These are phyloP conservation scores for Litchi chinensis DNA, from an alignment of 345 rosid species.

Conservation along the genomic window DNA sequence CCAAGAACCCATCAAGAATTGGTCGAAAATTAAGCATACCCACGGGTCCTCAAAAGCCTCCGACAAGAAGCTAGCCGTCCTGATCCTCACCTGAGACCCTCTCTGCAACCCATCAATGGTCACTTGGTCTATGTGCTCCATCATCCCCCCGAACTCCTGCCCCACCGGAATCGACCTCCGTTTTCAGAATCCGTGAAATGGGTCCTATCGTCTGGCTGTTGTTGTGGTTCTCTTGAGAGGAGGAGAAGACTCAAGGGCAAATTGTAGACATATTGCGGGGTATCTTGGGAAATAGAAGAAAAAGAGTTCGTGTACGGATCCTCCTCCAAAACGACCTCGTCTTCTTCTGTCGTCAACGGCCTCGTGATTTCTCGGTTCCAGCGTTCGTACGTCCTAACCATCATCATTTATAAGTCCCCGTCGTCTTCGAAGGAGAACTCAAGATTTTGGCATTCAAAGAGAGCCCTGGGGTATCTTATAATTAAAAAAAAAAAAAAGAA, in stretches of 20 bases:
- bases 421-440: not conserved
- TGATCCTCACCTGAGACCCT: constrained; percentile 66
- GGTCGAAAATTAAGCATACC: constrained; percentile 34
- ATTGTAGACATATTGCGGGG: constrained; percentile 49
- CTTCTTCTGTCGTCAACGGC: constrained; percentile 40
- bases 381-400: constrained; percentile 91
- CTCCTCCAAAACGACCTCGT: constrained; percentile 48
- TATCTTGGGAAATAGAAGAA: constrained; percentile 57
- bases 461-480: too few relatives aligned
- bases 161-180: constrained; percentile 56
- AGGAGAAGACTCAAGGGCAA: constrained; percentile 73
- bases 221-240: constrained; percentile 50
- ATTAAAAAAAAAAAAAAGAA: too few relatives aligned
- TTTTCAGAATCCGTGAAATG: constrained; percentile 23
- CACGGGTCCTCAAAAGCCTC: constrained; percentile 79
- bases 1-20: constrained; percentile 14
- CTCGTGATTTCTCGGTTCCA: constrained; percentile 61
- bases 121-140: constrained; percentile 98
- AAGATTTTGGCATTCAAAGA: constrained; percentile 16
- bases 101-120: constrained; percentile 88
- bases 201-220: constrained; percentile 15
- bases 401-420: constrained; percentile 40
- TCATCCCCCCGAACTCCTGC: constrained; percentile 93
- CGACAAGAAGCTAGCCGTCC: constrained; percentile 87
- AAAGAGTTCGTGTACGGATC: constrained; percentile 33